Evolutionary conservation across 2,329 filamentous ascomycete species (phyloP).

Genomic region (Penicillium sp.): DNA sequence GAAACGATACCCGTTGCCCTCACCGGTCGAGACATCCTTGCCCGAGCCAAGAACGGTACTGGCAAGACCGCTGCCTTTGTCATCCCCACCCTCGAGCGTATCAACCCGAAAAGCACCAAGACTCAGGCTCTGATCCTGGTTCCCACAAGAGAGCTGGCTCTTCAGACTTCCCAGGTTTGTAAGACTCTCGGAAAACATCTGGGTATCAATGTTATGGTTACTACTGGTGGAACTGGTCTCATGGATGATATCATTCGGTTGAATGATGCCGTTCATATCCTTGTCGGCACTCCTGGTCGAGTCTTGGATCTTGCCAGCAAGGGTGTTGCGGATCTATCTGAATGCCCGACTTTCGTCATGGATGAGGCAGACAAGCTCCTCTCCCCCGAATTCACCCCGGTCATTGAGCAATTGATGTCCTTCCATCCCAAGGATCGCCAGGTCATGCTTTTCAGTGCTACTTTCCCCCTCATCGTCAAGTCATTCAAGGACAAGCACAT

Average conservation of each 20-base stretch:
- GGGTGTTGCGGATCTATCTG: conserved; percentile 91
- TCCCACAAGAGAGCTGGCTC: conserved; percentile 91
- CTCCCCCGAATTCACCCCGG: conserved; percentile 93
- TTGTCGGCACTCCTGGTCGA: conserved; percentile 94
- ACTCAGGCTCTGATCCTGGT: conserved; percentile 96
- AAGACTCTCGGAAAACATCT: conserved; percentile 98
- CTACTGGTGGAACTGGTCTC: conserved; percentile 90
- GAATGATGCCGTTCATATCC: conserved; percentile 92
- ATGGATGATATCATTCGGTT: conserved; percentile 96
- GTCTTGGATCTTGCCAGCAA: conserved; percentile 96
- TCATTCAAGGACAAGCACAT: conserved; percentile 98
- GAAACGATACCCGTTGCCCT: conserved; percentile 96
- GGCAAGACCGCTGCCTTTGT: conserved; percentile 98
- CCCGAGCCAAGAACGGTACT: conserved; percentile 96
- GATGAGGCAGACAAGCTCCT: conserved; percentile 98
- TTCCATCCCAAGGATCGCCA: conserved; percentile 97
- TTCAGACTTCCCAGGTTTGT: conserved; percentile 99
- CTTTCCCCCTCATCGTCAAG: conserved; percentile 96
- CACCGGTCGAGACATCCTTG: conserved; percentile 91
- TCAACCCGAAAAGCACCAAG: conserved; percentile 95
- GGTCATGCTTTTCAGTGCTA: conserved; percentile 99
- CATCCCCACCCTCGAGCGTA: conserved; percentile 90
- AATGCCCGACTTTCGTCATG: conserved; percentile 99
- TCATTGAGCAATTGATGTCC: conserved; percentile 91
- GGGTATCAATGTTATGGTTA: conserved; percentile 98